Evolutionary conservation across 176 grass and related monocot species (phyloP).

Genomic region (Raddia distichophylla): DNA sequence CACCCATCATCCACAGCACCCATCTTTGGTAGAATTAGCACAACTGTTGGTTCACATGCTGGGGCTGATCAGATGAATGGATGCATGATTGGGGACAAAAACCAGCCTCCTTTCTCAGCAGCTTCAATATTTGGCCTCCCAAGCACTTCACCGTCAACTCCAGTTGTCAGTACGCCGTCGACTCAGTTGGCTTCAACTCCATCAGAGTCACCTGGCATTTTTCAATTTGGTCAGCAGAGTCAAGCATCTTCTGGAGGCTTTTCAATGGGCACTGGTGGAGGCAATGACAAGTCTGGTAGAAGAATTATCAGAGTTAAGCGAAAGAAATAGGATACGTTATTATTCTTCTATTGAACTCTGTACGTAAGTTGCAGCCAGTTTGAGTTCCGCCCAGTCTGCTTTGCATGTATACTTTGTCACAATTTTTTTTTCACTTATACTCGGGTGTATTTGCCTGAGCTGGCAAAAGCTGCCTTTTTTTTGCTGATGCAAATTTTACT

Average conservation of each 20-base stretch:
- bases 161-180: slow-evolving; percentile 15
- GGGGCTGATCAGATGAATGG: slow-evolving; percentile 36
- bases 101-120: slow-evolving; percentile 17
- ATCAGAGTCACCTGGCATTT: slow-evolving; percentile 26
- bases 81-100: slow-evolving; percentile 4
- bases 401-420: neutral
- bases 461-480: slow-evolving; percentile 14
- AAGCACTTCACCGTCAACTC: slow-evolving; percentile 36
- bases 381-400: neutral
- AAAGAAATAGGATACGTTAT: slow-evolving; percentile 35
- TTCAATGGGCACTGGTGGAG: slow-evolving; percentile 31
- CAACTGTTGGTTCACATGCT: neutral
- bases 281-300: slow-evolving; percentile 41
- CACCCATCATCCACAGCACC: slow-evolving; percentile 31
- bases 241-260: slow-evolving; percentile 47
- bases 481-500: slow-evolving; percentile 10
- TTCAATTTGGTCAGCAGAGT: slow-evolving; percentile 48
- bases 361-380: neutral
- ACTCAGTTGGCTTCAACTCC: slow-evolving; percentile 35
- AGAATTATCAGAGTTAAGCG: slow-evolving; percentile 51
- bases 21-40: slow-evolving; percentile 14
- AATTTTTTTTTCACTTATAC: slow-evolving; percentile 8
- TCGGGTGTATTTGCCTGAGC: neutral
- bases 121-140: slow-evolving; percentile 7
- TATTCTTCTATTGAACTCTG: neutral